Evolutionary conservation across 2,329 filamentous ascomycete species (phyloP).

Genomic region (Fusarium sambucinum): DNA sequence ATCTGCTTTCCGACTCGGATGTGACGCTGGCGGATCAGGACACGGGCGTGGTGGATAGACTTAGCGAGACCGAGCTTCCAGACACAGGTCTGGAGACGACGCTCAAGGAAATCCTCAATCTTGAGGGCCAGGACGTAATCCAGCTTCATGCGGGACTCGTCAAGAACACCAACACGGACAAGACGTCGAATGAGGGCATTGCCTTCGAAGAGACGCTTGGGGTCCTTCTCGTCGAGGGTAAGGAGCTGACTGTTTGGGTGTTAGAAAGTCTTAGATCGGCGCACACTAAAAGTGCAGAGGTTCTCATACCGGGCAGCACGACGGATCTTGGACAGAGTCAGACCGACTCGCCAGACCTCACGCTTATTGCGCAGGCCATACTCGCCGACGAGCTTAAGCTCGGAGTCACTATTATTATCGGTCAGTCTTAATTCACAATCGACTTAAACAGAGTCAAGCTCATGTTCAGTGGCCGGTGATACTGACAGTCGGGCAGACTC

Average conservation of each 20-base stretch:
- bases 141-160: slow-evolving; percentile 99
- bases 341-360: slow-evolving; percentile 99
- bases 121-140: slow-evolving; percentile 99
- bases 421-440: slow-evolving; percentile 82
- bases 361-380: slow-evolving; percentile 99
- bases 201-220: slow-evolving; percentile 99
- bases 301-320: slow-evolving; percentile 93
- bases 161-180: slow-evolving; percentile 98
- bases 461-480: slow-evolving; percentile 93
- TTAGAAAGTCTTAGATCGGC: slow-evolving; percentile 42
- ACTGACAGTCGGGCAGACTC: slow-evolving; percentile 99
- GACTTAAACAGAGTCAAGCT: slow-evolving; percentile 99
- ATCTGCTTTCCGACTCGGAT: slow-evolving; percentile 99
- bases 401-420: slow-evolving; percentile 83
- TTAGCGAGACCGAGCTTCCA: slow-evolving; percentile 99
- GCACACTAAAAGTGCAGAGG: slow-evolving; percentile 1
- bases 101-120: slow-evolving; percentile 99
- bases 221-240: slow-evolving; percentile 99
- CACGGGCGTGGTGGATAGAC: slow-evolving; percentile 99
- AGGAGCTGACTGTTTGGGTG: slow-evolving; percentile 86
- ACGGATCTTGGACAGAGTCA: slow-evolving; percentile 99
- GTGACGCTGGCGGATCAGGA: slow-evolving; percentile 99
- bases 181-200: slow-evolving; percentile 99
- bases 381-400: slow-evolving; percentile 99
- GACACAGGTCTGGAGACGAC: slow-evolving; percentile 98